These are phyloP conservation scores for Cyathus striatus DNA, from an alignment of 768 basidiomycete species.

Conservation along the genomic window DNA sequence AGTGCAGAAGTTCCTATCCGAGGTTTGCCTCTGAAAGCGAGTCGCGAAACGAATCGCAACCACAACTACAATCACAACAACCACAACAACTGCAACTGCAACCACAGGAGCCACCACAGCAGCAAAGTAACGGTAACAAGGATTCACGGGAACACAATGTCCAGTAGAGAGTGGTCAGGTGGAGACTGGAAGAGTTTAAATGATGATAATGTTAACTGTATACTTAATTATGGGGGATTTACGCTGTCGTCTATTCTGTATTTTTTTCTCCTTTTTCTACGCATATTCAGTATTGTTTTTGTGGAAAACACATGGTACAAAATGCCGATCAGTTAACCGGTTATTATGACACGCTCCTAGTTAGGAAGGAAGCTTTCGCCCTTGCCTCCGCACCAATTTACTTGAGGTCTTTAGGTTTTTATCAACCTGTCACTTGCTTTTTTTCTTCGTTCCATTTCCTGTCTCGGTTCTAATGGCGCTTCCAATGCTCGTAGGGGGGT, in stretches of 20 bases:
- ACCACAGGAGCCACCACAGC: too few species aligned
- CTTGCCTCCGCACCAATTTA: too few species aligned
- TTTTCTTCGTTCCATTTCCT: too few species aligned
- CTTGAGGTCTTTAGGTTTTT: too few species aligned
- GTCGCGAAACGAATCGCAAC: constrained; percentile 15
- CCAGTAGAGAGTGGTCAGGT: constrained; percentile 2
- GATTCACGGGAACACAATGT: constrained; percentile 9
- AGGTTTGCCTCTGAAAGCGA: constrained; percentile 27
- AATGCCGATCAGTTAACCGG: too few species aligned
- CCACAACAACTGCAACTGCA: too few species aligned
- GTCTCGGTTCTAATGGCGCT: too few species aligned
- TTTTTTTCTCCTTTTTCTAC: not conserved
- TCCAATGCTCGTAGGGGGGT: constrained; percentile 68
- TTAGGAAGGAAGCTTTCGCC: too few species aligned
- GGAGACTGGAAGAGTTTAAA: not conserved
- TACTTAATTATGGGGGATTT: constrained; percentile 1
- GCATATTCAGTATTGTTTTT: too few species aligned
- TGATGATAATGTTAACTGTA: constrained; percentile 4
- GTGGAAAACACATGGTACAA: not conserved
- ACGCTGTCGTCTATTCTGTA: not conserved
- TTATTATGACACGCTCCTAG: too few species aligned
- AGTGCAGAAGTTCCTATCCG: constrained; percentile 52
- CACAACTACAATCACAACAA: too few species aligned
- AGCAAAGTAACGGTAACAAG: constrained; percentile 10
- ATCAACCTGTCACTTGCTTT: too few species aligned